Evolutionary conservation across 129 eudicot genomes (phyloP).

Genomic region (Apium graveolens): DNA sequence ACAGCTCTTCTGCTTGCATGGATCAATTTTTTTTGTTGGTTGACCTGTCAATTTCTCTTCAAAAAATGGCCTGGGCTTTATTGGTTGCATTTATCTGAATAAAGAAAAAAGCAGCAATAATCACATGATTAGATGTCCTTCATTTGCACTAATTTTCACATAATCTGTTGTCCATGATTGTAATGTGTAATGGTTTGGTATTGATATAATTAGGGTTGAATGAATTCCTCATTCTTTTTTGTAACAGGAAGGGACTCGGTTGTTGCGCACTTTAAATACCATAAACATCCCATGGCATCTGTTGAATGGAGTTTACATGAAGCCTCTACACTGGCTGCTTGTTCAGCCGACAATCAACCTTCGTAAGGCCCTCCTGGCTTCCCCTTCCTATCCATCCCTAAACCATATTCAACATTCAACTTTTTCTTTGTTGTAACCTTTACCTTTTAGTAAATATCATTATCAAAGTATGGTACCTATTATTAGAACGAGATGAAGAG

Average conservation of each 20-base stretch:
- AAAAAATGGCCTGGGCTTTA: neutral
- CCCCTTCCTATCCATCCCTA: neutral
- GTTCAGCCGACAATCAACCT: constrained; percentile 83
- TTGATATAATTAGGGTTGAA: neutral
- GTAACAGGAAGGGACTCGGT: constrained; percentile 71
- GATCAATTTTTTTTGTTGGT: too few relatives aligned
- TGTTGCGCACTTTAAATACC: constrained; percentile 87
- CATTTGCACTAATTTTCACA: neutral
- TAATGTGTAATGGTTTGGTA: neutral
- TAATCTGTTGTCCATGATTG: neutral
- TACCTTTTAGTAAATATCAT: constrained; percentile 3
- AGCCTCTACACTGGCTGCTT: constrained; percentile 79
- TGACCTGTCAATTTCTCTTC: too few relatives aligned
- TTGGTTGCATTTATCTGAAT: neutral
- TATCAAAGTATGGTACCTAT: constrained; percentile 79
- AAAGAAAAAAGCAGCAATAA: too few relatives aligned
- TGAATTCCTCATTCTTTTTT: neutral
- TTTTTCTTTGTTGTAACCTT: neutral
- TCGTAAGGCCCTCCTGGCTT: constrained; percentile 42
- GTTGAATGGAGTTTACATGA: constrained; percentile 98
- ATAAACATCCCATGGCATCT: constrained; percentile 90
- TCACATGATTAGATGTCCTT: neutral
- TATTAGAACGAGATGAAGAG: constrained; percentile 87
- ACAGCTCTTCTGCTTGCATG: too few relatives aligned
- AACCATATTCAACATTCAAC: neutral